Base-by-base conservation (phyloP, 2,329 filamentous ascomycete species). In the Alternaria tenuissima region DNA sequence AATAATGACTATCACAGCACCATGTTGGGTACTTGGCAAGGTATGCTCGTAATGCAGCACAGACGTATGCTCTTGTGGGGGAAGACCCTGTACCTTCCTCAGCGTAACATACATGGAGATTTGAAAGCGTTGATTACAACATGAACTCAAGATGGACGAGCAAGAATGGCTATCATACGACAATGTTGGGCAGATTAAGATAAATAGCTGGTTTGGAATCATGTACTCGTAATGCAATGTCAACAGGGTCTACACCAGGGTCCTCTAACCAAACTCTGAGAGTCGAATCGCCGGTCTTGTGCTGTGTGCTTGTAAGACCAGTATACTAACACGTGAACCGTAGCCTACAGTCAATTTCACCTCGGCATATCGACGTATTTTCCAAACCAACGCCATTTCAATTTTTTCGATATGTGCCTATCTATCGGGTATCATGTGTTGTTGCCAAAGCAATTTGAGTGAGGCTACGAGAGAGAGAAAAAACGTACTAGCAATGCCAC, bases 381-480 rank as follows among this genome's bases (percentile, higher is more conserved):
- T 20, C 36, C 38, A 42, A 28, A 7, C 47, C 32, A 58, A 52
- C 46, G 32, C 57, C 36, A 28, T 44, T 51, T 56, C 22, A 54
- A 52, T 46, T 60, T 55, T 47, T 30, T 43, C 20, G 36, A 30
- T 44, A 44, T 48, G 26, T 60, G 41, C 41, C 46, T 49, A 30
- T 61, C 52, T 62, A 60, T 54, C 38, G 57, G 59, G 59, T 60
- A 61, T 64, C 60, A 57, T 54, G 30, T 52, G 48, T 39, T 42
- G 32, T 32, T 58, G 49, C 41, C 41, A 26, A 26, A 38, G 34
- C 48, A 58, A 32, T 58, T 36, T 58, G 39, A 38, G 32, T n/a
- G 34, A 38, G 34, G 34, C 34, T n/a, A 16, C 24, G 11, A 12
- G 9, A 18, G 24, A 26, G 24, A 26, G 24, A 26, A 7, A 26